Evolutionary conservation across 2,329 filamentous ascomycete species (phyloP), one percentile per base, ranked within the genome.

Genomic region (Aspergillus candidus): DNA sequence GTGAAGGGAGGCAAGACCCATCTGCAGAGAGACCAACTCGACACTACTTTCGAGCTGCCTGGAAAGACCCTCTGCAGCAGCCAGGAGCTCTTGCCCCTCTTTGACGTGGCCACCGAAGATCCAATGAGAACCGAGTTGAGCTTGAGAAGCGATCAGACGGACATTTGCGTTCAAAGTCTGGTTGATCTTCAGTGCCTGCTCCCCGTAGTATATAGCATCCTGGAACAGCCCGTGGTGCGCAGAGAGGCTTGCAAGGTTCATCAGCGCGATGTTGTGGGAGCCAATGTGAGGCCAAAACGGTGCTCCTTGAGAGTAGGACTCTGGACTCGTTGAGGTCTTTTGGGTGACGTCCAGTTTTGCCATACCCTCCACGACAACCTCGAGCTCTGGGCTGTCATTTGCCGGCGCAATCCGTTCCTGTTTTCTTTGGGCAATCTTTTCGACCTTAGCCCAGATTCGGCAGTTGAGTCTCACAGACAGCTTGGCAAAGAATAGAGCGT

Each of bases 201-300:
- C 85, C 1, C 85, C 83, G 54, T 94, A 94, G 61, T 90, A 93
- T 1, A 91, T 70, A 2, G 91, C 91, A 62, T 97, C 91, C 48
- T 88, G 83, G 51, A 89, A 88, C 67, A 94, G 78, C 22, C 93
- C 93, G 50, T 93, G 79, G 52, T 94, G 84, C 1, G 85, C 81
- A 55, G 90, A 95, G 1, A 94, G 72, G 4, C 78, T 77, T 0
- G 88, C 88, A 3, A 95, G 77, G 46, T 89, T 83, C 47, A 83
- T 68, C 11, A 94, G 72, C 44, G 82, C 80, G 27, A 79, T 77
- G 55, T 89, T 83, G 14, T 96, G 75, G 1, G 84, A 81, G 22
- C 80, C 78, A 6, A 93, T 82, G 14, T 95, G 72, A 5, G 77
- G 74, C 91, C 91, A 97, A 56, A 91, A 89, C 2, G 79, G 76